Evolutionary conservation across 345 rosid genomes (phyloP).

Genomic region (Draba incana): DNA sequence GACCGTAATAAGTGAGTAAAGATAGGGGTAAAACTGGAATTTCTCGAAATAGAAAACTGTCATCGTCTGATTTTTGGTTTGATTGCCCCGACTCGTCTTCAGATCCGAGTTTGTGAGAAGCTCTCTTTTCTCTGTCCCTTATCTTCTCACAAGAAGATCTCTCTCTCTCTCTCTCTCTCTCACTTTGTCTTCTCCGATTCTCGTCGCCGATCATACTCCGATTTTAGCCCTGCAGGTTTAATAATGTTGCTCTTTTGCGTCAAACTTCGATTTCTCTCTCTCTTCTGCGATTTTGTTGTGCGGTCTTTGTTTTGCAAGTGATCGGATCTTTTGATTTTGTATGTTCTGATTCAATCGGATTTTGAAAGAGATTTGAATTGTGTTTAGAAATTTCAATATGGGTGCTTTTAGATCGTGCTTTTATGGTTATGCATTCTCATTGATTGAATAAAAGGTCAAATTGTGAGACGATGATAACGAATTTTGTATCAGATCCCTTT

Average conservation of each 20-base stretch:
- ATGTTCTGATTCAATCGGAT: conserved; percentile 13
- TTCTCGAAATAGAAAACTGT: neutral
- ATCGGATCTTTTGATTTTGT: conserved; percentile 4
- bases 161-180: conserved; percentile 21
- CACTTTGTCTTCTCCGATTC: conserved; percentile 23
- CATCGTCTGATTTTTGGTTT: conserved; percentile 24
- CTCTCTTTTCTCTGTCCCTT: conserved; percentile 14
- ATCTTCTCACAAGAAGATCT: conserved; percentile 20
- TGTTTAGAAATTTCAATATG: conserved; percentile 18
- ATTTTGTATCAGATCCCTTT: conserved; percentile 12
- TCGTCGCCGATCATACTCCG: conserved; percentile 12
- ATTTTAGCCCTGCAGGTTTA: conserved; percentile 24
- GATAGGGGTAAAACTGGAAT: conserved; percentile 9
- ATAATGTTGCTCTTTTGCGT: neutral
- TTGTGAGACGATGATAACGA: conserved; percentile 11
- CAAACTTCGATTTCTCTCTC: conserved; percentile 1
- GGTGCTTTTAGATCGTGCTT: conserved; percentile 36
- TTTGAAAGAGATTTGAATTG: conserved; percentile 1
- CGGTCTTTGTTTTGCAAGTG: neutral
- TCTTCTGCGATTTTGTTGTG: neutral
- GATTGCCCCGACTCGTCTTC: conserved; percentile 19
- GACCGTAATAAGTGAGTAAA: neutral
- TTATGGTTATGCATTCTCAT: conserved; percentile 8
- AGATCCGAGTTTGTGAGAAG: conserved; percentile 38
- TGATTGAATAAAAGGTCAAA: conserved; percentile 1